Percentiles rank a stretch among this genome's conserved stretches.
These are phyloP conservation scores for Hagleromyces aurorensis DNA, from an alignment of 805 yeast genomes.

Conservation along the genomic window DNA sequence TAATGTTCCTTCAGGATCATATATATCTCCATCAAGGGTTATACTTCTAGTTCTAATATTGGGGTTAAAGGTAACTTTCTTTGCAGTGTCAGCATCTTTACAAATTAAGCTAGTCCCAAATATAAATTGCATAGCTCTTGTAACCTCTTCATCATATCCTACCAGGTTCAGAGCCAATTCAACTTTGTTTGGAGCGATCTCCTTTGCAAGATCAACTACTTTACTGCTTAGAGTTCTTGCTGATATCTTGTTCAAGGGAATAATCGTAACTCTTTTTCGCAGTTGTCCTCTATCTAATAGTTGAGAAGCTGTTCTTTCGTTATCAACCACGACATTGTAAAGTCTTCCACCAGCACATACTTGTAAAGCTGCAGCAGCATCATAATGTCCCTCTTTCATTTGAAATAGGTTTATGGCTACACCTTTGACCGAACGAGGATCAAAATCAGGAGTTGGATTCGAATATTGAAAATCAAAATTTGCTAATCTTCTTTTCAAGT, in stretches of 20 bases:
- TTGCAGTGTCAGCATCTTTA: constrained; percentile 80
- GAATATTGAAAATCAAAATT: constrained; percentile 70
- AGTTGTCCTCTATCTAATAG: constrained; percentile 71
- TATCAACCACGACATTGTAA: constrained; percentile 86
- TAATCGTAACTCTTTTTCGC: constrained; percentile 77
- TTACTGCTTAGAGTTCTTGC: constrained; percentile 47
- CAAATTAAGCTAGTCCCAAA: constrained; percentile 90
- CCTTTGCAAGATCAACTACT: constrained; percentile 57
- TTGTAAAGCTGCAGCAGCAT: constrained; percentile 77
- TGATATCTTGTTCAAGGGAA: constrained; percentile 82
- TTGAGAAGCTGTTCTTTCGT: constrained; percentile 75
- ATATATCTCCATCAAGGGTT: constrained; percentile 86
- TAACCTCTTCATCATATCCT: constrained; percentile 61
- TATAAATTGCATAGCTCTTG: constrained; percentile 81
- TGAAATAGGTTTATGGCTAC: constrained; percentile 80
- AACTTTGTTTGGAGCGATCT: constrained; percentile 74
- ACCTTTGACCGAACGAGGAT: constrained; percentile 65
- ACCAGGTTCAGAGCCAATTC: constrained; percentile 82
- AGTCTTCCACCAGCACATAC: constrained; percentile 90
- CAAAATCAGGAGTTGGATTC: constrained; percentile 54
- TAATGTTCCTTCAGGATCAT: constrained; percentile 92
- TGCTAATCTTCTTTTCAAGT: constrained; percentile 54
- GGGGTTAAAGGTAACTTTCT: constrained; percentile 80
- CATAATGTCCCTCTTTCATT: constrained; percentile 46
- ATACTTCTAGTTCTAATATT: constrained; percentile 72